Evolutionary conservation across 1,284 basidiomycete species (phyloP).

Genomic region (Puccinia novopanici): DNA sequence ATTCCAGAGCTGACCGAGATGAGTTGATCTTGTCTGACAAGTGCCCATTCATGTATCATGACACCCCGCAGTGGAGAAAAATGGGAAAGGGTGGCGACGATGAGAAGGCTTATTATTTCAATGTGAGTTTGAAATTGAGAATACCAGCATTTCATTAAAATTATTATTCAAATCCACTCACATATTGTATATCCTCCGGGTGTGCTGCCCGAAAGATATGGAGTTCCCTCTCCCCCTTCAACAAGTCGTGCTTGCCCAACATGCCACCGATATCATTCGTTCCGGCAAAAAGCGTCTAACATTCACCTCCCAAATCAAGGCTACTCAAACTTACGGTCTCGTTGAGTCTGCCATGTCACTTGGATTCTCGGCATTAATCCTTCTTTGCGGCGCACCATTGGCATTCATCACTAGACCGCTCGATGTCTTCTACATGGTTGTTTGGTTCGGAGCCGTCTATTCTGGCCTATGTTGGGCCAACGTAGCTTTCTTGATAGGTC

Average conservation of each 20-base stretch:
- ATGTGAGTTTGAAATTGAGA: too few species aligned
- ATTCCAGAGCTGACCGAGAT: slow-evolving; percentile 21
- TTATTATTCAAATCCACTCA: too few species aligned
- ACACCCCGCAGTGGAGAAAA: slow-evolving; percentile 28
- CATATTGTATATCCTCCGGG: too few species aligned
- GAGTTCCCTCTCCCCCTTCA: slow-evolving; percentile 33
- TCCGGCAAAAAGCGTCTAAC: slow-evolving; percentile 17
- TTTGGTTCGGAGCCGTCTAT: slow-evolving; percentile 32
- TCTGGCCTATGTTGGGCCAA: slow-evolving; percentile 27
- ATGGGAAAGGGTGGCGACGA: slow-evolving; percentile 41
- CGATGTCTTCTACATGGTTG: slow-evolving; percentile 34
- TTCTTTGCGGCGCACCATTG: slow-evolving; percentile 25
- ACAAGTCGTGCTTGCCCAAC: slow-evolving; percentile 31
- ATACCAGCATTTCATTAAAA: too few species aligned
- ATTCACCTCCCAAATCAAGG: slow-evolving; percentile 13
- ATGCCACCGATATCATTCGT: slow-evolving; percentile 40
- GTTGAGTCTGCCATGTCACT: slow-evolving; percentile 20
- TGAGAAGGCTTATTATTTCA: slow-evolving; percentile 42
- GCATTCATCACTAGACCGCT: slow-evolving; percentile 32
- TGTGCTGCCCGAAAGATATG: slow-evolving; percentile 14
- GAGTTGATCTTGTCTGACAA: slow-evolving; percentile 8
- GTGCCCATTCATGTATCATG: slow-evolving; percentile 40
- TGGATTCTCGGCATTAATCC: slow-evolving; percentile 10
- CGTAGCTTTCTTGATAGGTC: slow-evolving; percentile 36
- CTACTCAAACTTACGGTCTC: slow-evolving; percentile 21